Conservation (phyloP, 2,329 filamentous ascomycete genomes). For the Fusarium siculi region DNA sequence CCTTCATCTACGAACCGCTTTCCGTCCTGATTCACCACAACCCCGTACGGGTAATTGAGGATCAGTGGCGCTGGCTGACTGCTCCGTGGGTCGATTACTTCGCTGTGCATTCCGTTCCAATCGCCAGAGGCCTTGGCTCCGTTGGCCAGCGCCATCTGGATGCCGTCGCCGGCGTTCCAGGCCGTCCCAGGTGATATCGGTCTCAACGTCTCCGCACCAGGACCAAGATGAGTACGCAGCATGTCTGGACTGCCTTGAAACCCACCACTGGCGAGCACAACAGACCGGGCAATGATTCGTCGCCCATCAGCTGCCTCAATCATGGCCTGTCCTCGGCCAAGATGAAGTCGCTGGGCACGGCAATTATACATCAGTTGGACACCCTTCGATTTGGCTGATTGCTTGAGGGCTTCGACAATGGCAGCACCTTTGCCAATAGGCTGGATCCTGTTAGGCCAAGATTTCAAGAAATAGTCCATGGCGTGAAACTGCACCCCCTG, state of each 20-base stretch:
- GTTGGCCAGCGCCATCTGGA: not conserved
- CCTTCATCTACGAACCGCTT: not conserved
- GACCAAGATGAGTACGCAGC: not conserved
- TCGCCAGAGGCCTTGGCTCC: not conserved
- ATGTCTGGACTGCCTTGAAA: not conserved
- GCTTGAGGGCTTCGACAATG: not conserved
- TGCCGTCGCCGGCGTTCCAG: not conserved
- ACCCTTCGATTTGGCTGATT: not conserved
- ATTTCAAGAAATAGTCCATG: not conserved
- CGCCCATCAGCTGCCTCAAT: not conserved
- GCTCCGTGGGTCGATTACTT: not conserved
- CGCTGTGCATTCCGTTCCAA: not conserved
- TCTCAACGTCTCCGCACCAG: not conserved
- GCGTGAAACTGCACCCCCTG: not conserved
- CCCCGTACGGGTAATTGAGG: not conserved
- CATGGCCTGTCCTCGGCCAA: not conserved
- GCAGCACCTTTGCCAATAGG: not conserved
- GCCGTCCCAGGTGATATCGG: not conserved
- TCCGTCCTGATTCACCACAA: not conserved
- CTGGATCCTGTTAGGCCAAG: not conserved
- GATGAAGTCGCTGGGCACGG: not conserved
- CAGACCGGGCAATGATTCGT: not conserved
- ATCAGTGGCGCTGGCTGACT: not conserved
- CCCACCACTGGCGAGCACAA: not conserved
- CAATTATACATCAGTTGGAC: not conserved